Percentiles rank a stretch among this genome's conserved stretches.
Conservation (phyloP, 2,329 filamentous ascomycete species). For the Hyphodiscus sp. region DNA sequence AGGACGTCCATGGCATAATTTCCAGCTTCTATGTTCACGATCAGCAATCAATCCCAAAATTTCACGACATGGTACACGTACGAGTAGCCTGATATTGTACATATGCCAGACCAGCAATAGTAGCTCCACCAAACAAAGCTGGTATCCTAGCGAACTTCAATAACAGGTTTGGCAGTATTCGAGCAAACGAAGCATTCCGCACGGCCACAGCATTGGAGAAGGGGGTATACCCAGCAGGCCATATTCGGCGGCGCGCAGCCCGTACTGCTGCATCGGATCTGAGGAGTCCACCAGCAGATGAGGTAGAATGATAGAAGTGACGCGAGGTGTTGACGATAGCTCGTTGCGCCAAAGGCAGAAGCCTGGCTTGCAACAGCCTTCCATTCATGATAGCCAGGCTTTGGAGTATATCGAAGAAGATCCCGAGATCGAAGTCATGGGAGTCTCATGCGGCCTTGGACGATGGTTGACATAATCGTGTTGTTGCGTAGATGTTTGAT, state of each 20-base stretch:
- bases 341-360: conserved; percentile 60
- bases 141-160: conserved; percentile 83
- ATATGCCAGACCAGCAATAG: conserved; percentile 83
- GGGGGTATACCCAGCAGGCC: conserved; percentile 69
- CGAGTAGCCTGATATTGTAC: conserved; percentile 91
- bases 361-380: conserved; percentile 66
- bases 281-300: conserved; percentile 63
- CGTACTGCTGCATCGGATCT: conserved; percentile 58
- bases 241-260: conserved; percentile 57
- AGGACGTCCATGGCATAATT: conserved; percentile 73
- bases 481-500: conserved; percentile 6
- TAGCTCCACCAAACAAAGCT: conserved; percentile 84
- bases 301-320: conserved; percentile 53
- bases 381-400: conserved; percentile 28
- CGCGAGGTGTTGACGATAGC: conserved; percentile 49
- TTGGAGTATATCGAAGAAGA: conserved; percentile 9
- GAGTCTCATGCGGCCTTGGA: neutral
- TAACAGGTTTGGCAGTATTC: conserved; percentile 77
- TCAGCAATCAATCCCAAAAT: conserved; percentile 3
- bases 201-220: conserved; percentile 72
- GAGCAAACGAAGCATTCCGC: conserved; percentile 57
- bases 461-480: neutral
- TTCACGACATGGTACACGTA: conserved; percentile 37
- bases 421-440: conserved; percentile 1
- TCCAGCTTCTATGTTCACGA: conserved; percentile 52